phyloP scores from a whole-genome alignment of 306 rosid genomes.

The Pachyrhizus erosus region DNA sequence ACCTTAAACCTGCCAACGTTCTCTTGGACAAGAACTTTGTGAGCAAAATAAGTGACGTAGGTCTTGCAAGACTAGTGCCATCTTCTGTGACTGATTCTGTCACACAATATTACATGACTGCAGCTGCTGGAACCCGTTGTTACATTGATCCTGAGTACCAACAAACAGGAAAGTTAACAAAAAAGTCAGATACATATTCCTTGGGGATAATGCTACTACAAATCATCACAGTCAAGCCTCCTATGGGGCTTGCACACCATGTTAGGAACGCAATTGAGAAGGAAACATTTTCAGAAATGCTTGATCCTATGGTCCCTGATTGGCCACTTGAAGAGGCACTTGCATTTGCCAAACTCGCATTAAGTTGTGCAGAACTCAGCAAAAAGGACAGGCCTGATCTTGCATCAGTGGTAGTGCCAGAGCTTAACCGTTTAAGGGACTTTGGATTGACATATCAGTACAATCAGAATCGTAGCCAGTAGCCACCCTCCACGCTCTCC shows the following conservation, averaged over 20 bases:
- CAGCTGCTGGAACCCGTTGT: constrained; percentile 94
- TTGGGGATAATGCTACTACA: constrained; percentile 86
- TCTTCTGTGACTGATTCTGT: constrained; percentile 75
- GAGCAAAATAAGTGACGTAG: constrained; percentile 94
- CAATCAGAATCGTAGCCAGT: background rate
- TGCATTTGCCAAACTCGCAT: constrained; percentile 68
- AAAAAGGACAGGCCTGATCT: constrained; percentile 93
- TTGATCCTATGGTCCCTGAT: constrained; percentile 70
- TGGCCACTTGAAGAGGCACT: constrained; percentile 85
- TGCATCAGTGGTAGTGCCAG: constrained; percentile 66
- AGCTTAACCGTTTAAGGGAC: constrained; percentile 77
- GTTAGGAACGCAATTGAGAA: constrained; percentile 75
- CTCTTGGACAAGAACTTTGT: constrained; percentile 81
- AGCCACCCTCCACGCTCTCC: constrained; percentile 30
- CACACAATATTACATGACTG: constrained; percentile 83
- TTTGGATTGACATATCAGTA: constrained; percentile 39
- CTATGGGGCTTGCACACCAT: constrained; percentile 83
- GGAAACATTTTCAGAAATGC: constrained; percentile 63
- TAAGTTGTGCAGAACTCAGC: constrained; percentile 79
- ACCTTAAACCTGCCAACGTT: constrained; percentile 94
- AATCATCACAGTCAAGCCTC: constrained; percentile 81
- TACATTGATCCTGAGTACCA: constrained; percentile 98
- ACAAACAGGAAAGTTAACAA: constrained; percentile 75
- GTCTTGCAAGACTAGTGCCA: constrained; percentile 85
- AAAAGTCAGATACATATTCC: constrained; percentile 88